Evolutionary conservation across 1,139 yeast species (phyloP).

Genomic region (Geotrichum macrosporum): DNA sequence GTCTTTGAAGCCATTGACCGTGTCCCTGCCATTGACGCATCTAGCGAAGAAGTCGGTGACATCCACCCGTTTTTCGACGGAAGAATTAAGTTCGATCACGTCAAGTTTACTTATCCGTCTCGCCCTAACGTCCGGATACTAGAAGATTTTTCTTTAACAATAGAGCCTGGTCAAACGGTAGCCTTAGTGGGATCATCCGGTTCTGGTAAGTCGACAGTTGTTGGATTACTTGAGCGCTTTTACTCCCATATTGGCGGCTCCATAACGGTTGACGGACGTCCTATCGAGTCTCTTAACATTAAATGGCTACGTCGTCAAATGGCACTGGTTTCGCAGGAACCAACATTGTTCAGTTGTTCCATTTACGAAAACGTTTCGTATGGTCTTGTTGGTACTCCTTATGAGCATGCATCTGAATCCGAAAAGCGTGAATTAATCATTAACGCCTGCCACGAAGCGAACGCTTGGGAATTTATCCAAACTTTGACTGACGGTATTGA

Average conservation of each 20-base stretch:
- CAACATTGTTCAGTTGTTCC: conserved; percentile 75
- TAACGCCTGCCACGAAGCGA: conserved; percentile 40
- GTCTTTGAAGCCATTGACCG: conserved; percentile 44
- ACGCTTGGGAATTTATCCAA: conserved; percentile 42
- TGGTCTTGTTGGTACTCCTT: conserved; percentile 56
- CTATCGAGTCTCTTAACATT: conserved; percentile 59
- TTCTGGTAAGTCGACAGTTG: conserved; percentile 83
- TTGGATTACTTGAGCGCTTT: conserved; percentile 65
- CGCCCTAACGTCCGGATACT: conserved; percentile 69
- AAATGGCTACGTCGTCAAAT: conserved; percentile 67
- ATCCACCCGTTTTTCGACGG: conserved; percentile 28
- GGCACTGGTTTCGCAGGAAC: conserved; percentile 88
- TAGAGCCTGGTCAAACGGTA: conserved; percentile 71
- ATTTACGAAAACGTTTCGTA: conserved; percentile 75
- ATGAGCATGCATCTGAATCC: conserved; percentile 41
- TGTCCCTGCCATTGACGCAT: conserved; percentile 38
- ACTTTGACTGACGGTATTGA: conserved; percentile 44
- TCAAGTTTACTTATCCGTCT: conserved; percentile 76
- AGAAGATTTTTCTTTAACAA: conserved; percentile 53
- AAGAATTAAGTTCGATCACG: conserved; percentile 58
- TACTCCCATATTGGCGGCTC: conserved; percentile 60
- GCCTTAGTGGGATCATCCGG: conserved; percentile 97
- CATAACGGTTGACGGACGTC: conserved; percentile 61
- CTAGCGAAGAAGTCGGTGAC: conserved; percentile 32
- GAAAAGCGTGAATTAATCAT: conserved; percentile 36